phyloP scores from a whole-genome alignment of 1,284 basidiomycete species.

The Earliella scabrosa region DNA sequence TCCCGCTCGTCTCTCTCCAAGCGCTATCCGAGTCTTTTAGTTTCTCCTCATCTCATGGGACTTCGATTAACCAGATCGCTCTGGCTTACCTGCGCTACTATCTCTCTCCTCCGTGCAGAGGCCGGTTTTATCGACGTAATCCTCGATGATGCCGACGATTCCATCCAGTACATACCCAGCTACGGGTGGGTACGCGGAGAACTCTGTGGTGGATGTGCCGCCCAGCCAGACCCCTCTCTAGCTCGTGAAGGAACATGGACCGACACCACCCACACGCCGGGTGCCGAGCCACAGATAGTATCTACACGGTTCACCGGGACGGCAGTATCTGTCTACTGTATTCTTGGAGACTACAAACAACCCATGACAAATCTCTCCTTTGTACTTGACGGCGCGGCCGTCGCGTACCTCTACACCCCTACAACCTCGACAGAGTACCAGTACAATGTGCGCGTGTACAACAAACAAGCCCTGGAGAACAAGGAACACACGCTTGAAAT shows the following conservation, averaged over 20 bases:
- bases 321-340: constrained; percentile 38
- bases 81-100: no score
- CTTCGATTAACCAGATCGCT: no score
- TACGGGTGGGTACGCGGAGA: neutral
- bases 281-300: neutral
- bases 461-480: constrained; percentile 23
- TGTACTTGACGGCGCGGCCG: constrained; percentile 27
- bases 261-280: neutral
- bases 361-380: constrained; percentile 31
- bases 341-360: constrained; percentile 24
- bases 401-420: constrained; percentile 26
- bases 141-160: no score
- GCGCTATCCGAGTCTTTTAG: no score
- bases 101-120: no score
- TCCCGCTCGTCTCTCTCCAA: no score
- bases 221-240: neutral
- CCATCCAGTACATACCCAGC: neutral
- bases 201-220: neutral
- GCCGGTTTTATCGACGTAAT: no score
- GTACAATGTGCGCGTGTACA: constrained; percentile 34
- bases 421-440: constrained; percentile 14
- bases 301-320: constrained; percentile 22
- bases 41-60: no score
- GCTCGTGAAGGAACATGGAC: neutral
- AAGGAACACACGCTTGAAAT: constrained; percentile 33